Base-by-base conservation (phyloP, 83 land plant species). In the Isoetes engelmannii region DNA sequence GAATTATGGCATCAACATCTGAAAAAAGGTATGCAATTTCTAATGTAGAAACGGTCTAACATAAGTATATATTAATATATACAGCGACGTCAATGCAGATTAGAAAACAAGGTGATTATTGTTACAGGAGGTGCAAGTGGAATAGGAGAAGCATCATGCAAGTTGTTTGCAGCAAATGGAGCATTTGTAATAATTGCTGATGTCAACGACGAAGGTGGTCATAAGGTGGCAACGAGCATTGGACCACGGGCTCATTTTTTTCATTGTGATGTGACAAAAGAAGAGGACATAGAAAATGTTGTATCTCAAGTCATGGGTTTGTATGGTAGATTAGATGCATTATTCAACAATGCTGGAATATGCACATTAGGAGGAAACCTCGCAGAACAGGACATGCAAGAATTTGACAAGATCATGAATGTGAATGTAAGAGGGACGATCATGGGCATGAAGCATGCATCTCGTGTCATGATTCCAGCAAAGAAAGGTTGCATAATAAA, bases 81-180 rank as follows among this genome's bases (percentile, higher is more conserved):
- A 28, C 37, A 28, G 1, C 37, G 2, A 28, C 37, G 2, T 28
- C 2, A 28, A 62, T 55, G 75, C 58, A 86, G 89, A 48, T 46
- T 86, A 68, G 87, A 84, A 41, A 85, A 85, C 0, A 84, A 79
- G 61, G 79, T 84, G 4, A 83, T 83, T 9, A 75, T 86, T 9
- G 65, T 84, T 20, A 86, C 89, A 8, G 89, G 89, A 5, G 89
- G 87, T 8, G 83, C 85, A 0, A 53, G 75, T 48, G 89, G 89
- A 7, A 84, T 86, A 0, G 89, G 89, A 6, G 89, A 75, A 53
- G 81, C 82, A 4, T 57, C 87, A 0, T 84, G 63, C n/a, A 45
- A 79, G 50, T 77, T 84, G 4, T 86, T 86, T 53, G 87, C 81
- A 5, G 57, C 42, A 17, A 78, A 86, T 49, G 89, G 89, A 0